Evolutionary conservation across 495 filamentous ascomycete species (phyloP).

Genomic region (Copromyces sp.): DNA sequence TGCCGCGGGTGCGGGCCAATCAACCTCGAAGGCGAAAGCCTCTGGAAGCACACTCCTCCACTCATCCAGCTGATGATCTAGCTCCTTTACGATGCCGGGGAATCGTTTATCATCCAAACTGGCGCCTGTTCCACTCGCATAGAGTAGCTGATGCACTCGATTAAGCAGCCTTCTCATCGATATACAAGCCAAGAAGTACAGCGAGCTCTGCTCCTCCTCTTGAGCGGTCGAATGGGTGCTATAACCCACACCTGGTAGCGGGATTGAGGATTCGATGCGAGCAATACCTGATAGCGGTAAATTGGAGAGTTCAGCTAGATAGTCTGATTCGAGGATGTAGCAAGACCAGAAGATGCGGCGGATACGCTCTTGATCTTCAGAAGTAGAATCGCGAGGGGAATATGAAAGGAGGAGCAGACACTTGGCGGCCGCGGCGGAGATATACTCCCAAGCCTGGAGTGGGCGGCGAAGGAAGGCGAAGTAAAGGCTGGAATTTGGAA

Average conservation of each 20-base stretch:
- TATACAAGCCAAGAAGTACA: constrained; percentile 22
- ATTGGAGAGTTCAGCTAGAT: constrained; percentile 28
- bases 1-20: neutral
- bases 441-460: constrained; percentile 27
- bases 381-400: constrained; percentile 7
- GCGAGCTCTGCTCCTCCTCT: constrained; percentile 15
- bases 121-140: constrained; percentile 17
- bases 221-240: constrained; percentile 11
- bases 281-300: constrained; percentile 35
- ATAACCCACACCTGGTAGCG: constrained; percentile 24
- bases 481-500: constrained; percentile 14
- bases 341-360: constrained; percentile 40
- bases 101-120: constrained; percentile 28
- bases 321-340: constrained; percentile 36
- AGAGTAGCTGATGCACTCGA: constrained; percentile 17
- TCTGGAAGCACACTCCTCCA: constrained; percentile 34
- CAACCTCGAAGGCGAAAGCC: constrained; percentile 26
- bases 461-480: constrained; percentile 27
- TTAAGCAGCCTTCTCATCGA: constrained; percentile 19
- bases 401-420: constrained; percentile 31
- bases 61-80: constrained; percentile 34
- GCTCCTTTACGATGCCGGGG: constrained; percentile 29
- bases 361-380: constrained; percentile 31
- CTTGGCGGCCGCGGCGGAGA: constrained; percentile 23
- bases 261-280: constrained; percentile 33